These are phyloP conservation scores for Hibiscus syriacus DNA, from an alignment of 345 rosid genomes.

Conservation along the genomic window DNA sequence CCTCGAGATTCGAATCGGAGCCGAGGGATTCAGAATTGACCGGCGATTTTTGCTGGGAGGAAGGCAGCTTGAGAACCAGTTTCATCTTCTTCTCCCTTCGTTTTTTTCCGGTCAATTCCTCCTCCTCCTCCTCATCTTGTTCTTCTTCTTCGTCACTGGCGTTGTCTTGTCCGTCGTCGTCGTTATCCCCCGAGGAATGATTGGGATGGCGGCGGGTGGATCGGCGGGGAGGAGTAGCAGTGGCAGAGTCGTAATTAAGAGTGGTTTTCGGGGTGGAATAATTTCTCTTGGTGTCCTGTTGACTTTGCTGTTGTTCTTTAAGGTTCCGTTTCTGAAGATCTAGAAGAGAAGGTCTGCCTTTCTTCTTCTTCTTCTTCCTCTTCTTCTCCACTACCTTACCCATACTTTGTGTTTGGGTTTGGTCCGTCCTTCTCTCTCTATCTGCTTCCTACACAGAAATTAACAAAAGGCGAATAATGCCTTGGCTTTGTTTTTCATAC, in stretches of 20 bases:
- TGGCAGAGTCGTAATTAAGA: slow-evolving; percentile 33
- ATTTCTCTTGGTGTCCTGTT: not conserved
- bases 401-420: slow-evolving; percentile 16
- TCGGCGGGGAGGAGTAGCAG: slow-evolving; percentile 38
- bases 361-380: slow-evolving; percentile 60
- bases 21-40: slow-evolving; percentile 21
- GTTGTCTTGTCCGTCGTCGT: slow-evolving; percentile 26
- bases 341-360: slow-evolving; percentile 61
- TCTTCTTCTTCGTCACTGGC: slow-evolving; percentile 14
- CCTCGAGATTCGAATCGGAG: slow-evolving; percentile 24
- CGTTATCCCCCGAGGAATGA: slow-evolving; percentile 21
- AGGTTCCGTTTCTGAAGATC: slow-evolving; percentile 58
- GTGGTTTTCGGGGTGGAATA: slow-evolving; percentile 17
- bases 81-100: slow-evolving; percentile 52
- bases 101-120: slow-evolving; percentile 14
- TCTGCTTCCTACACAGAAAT: slow-evolving; percentile 12
- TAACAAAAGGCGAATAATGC: slow-evolving; percentile 12
- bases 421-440: not conserved
- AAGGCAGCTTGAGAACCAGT: slow-evolving; percentile 35
- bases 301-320: slow-evolving; percentile 23
- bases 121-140: too few species aligned
- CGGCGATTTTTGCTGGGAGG: slow-evolving; percentile 21
- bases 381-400: slow-evolving; percentile 38
- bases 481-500: too few species aligned
- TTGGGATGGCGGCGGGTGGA: slow-evolving; percentile 54